Conservation (phyloP, 768 basidiomycete species). For the Lyophyllum semitale region DNA sequence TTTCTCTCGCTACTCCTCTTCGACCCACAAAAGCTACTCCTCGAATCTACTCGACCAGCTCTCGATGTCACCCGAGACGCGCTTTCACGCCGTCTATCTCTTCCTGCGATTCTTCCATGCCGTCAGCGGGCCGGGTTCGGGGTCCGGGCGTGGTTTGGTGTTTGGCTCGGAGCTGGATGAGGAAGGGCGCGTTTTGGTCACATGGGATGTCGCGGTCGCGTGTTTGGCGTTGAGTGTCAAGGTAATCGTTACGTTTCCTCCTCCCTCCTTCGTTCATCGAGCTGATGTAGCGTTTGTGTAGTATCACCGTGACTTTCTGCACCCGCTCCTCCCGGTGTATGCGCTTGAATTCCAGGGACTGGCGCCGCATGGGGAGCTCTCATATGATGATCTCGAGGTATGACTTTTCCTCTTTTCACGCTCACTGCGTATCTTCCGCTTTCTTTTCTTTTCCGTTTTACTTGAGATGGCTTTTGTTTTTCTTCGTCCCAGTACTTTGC, state of each 20-base stretch:
- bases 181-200: constrained; percentile 35
- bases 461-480: too few species aligned
- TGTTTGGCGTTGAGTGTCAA: constrained; percentile 65
- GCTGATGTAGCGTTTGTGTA: constrained; percentile 20
- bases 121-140: constrained; percentile 22
- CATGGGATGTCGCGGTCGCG: constrained; percentile 61
- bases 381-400: constrained; percentile 58
- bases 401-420: background rate
- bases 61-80: constrained; percentile 52
- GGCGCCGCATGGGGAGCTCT: constrained; percentile 43
- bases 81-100: constrained; percentile 66
- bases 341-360: constrained; percentile 51
- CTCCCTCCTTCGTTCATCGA: background rate
- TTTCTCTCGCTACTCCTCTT: constrained; percentile 5
- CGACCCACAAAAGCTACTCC: constrained; percentile 12
- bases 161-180: constrained; percentile 10
- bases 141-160: background rate
- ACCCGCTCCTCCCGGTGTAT: constrained; percentile 54
- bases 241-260: constrained; percentile 30
- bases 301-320: constrained; percentile 66
- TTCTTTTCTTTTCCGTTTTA: too few species aligned
- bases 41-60: constrained; percentile 55
- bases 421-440: background rate
- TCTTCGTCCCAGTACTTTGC: too few species aligned
- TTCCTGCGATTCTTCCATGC: constrained; percentile 58